phyloP scores from a whole-genome alignment of 345 rosid species.

The Abelmoschus esculentus region DNA sequence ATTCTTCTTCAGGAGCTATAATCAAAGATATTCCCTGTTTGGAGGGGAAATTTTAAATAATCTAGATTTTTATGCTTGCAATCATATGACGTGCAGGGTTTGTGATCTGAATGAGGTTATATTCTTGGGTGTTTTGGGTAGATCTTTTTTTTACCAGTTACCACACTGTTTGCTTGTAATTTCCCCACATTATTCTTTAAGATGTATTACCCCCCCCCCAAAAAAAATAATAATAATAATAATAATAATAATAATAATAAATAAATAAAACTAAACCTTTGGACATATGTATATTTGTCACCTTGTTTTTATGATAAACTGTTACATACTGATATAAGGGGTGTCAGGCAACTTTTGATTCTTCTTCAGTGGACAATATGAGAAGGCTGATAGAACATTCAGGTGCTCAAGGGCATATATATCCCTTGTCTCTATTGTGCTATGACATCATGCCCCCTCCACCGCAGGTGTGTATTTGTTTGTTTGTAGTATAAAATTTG shows the following conservation, averaged over 20 bases:
- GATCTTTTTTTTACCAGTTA: background rate
- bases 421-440: constrained; percentile 76
- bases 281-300: background rate
- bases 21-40: background rate
- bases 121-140: background rate
- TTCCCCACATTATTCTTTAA: background rate
- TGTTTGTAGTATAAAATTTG: constrained; percentile 2
- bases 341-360: constrained; percentile 83
- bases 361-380: constrained; percentile 90
- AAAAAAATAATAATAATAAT: too few species aligned
- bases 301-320: constrained; percentile 13
- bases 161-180: background rate
- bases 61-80: background rate
- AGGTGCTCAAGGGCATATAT: constrained; percentile 72
- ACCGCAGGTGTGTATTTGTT: constrained; percentile 34
- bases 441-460: constrained; percentile 98
- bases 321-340: constrained; percentile 30
- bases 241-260: too few species aligned
- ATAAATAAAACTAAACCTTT: background rate
- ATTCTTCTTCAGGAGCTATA: background rate
- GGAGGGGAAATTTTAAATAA: background rate
- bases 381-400: constrained; percentile 81
- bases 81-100: background rate
- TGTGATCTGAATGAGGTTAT: constrained; percentile 2
- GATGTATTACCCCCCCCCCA: too few species aligned